These are phyloP conservation scores for Sergeia podlipaevii DNA, from an alignment of 208 protist species.

Conservation along the genomic window DNA sequence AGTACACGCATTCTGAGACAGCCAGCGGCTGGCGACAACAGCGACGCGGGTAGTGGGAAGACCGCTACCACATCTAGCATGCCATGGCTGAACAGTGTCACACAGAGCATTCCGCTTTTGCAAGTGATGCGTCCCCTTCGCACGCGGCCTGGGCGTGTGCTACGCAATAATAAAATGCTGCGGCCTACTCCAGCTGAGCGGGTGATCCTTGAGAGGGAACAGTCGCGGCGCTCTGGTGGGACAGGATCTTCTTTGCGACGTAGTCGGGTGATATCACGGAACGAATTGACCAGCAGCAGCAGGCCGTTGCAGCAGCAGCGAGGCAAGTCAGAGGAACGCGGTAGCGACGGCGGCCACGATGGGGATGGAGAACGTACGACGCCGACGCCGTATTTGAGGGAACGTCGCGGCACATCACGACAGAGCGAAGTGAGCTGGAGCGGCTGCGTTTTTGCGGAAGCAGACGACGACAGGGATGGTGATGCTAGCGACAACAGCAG, in stretches of 20 bases:
- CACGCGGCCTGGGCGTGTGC: constrained; percentile 42
- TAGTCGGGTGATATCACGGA: not conserved
- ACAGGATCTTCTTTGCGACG: not conserved
- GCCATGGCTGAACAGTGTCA: constrained; percentile 24
- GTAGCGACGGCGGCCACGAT: too few species aligned
- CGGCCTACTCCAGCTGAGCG: constrained; percentile 31
- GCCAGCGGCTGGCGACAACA: constrained; percentile 2
- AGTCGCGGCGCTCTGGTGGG: not conserved
- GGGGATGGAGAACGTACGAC: too few species aligned
- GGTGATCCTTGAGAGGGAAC: constrained; percentile 23
- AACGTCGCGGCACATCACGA: too few species aligned
- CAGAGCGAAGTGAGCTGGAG: too few species aligned
- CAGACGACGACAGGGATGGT: not conserved
- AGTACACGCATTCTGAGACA: constrained; percentile 26
- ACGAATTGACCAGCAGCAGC: not conserved
- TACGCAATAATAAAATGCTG: constrained; percentile 49
- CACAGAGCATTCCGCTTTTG: constrained; percentile 50
- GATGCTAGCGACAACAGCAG: constrained; percentile 2
- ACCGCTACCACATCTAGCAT: not conserved
- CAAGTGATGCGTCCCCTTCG: constrained; percentile 51
- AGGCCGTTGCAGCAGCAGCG: too few species aligned
- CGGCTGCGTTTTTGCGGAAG: not conserved
- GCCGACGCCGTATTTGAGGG: too few species aligned
- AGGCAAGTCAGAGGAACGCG: too few species aligned
- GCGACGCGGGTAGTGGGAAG: not conserved